Conservation (phyloP, 768 basidiomycete species). For the Mycena metata region DNA sequence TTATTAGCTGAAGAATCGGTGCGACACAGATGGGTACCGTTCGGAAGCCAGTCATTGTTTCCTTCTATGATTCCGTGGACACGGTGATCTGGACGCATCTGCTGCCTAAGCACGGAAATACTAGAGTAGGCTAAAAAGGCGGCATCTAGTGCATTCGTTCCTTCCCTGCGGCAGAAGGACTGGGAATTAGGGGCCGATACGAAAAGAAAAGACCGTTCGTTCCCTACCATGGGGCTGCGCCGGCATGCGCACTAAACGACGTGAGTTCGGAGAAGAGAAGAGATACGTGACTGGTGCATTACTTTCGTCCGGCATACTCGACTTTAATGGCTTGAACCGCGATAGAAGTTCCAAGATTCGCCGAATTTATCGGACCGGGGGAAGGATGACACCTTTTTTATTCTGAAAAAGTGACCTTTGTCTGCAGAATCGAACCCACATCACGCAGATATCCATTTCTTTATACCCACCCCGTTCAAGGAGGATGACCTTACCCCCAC, state of each 20-base stretch:
- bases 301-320: constrained; percentile 85
- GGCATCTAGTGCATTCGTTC: constrained; percentile 88
- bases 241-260: constrained; percentile 76
- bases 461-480: constrained; percentile 83
- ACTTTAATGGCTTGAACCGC: constrained; percentile 77
- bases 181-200: constrained; percentile 10
- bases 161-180: constrained; percentile 65
- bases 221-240: constrained; percentile 77
- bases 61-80: constrained; percentile 85
- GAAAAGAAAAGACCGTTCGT: constrained; percentile 36
- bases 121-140: constrained; percentile 87
- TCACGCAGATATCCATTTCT: constrained; percentile 86
- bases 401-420: not conserved
- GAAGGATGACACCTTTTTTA: constrained; percentile 78
- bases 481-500: constrained; percentile 82
- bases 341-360: constrained; percentile 65
- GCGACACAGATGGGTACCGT: constrained; percentile 61
- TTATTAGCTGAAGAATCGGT: constrained; percentile 2
- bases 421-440: constrained; percentile 56
- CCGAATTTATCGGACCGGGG: constrained; percentile 65
- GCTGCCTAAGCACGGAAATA: constrained; percentile 86
- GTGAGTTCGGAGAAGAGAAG: constrained; percentile 5
- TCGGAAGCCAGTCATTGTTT: constrained; percentile 70
- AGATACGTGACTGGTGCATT: constrained; percentile 40
- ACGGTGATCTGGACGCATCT: constrained; percentile 85